These are phyloP conservation scores for Biscogniauxia sp. DNA, from an alignment of 2,329 filamentous ascomycete species.

Conservation along the genomic window DNA sequence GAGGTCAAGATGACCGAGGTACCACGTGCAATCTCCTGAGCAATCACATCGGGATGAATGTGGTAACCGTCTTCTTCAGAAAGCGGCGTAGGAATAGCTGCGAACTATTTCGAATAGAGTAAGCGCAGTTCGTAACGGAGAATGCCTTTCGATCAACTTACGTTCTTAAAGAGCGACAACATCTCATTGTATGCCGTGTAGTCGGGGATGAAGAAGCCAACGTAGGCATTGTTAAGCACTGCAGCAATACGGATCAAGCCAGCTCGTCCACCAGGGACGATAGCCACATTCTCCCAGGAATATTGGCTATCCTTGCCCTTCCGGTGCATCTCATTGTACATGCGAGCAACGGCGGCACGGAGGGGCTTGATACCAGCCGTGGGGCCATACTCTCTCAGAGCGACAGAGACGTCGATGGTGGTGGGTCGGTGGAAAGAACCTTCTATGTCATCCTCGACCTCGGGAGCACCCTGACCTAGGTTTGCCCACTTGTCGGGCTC, in stretches of 20 bases:
- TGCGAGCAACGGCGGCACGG: slow-evolving; percentile 80
- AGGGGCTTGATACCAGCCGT: slow-evolving; percentile 92
- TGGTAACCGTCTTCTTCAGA: slow-evolving; percentile 85
- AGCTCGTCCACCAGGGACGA: slow-evolving; percentile 89
- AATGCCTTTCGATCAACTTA: slow-evolving; percentile 34
- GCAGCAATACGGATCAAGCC: slow-evolving; percentile 93
- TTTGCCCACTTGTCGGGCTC: slow-evolving; percentile 86
- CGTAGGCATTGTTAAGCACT: slow-evolving; percentile 86
- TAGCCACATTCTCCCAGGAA: slow-evolving; percentile 96
- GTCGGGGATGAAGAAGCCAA: slow-evolving; percentile 92
- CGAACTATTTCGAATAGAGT: slow-evolving; percentile 55
- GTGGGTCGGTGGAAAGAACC: slow-evolving; percentile 83
- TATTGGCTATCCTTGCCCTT: slow-evolving; percentile 86
- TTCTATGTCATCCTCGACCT: slow-evolving; percentile 89
- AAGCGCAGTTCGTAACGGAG: slow-evolving; percentile 8
- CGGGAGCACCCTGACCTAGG: slow-evolving; percentile 87
- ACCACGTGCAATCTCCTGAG: slow-evolving; percentile 83
- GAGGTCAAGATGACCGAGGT: slow-evolving; percentile 89
- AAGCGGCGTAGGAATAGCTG: slow-evolving; percentile 81
- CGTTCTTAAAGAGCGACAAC: slow-evolving; percentile 90
- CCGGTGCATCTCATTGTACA: slow-evolving; percentile 93
- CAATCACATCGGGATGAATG: slow-evolving; percentile 90
- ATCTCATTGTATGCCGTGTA: slow-evolving; percentile 99
- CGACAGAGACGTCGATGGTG: slow-evolving; percentile 73
- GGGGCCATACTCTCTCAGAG: slow-evolving; percentile 85